Conservation (phyloP, 352 stramenopile species). For the Phytophthora europaea region DNA sequence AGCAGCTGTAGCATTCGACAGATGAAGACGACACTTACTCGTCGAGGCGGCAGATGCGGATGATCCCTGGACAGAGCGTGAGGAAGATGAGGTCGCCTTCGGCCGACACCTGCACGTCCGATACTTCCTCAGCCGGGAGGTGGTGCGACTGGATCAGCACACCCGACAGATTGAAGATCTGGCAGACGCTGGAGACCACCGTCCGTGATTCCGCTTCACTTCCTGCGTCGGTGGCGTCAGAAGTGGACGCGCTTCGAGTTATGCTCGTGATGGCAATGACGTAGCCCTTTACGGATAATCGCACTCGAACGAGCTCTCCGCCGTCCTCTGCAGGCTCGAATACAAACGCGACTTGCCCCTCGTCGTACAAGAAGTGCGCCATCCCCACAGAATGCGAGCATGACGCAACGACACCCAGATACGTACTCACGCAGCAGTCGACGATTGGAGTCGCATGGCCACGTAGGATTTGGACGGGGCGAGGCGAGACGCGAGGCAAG, state of each 20-base stretch:
- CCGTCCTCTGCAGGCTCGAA: conserved; percentile 46
- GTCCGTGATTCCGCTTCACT: conserved; percentile 10
- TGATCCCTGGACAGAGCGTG: conserved; percentile 51
- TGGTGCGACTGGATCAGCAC: conserved; percentile 58
- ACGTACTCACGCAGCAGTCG: conserved; percentile 76
- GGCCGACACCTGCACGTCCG: conserved; percentile 61
- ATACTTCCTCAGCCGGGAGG: conserved; percentile 59
- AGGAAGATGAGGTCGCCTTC: conserved; percentile 84
- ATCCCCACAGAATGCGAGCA: conserved; percentile 65
- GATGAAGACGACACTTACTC: conserved; percentile 61
- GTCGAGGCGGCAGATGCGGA: conserved; percentile 81
- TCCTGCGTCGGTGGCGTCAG: neutral
- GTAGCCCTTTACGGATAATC: conserved; percentile 70
- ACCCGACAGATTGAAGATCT: conserved; percentile 80
- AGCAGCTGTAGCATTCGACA: neutral
- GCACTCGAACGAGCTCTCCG: conserved; percentile 55
- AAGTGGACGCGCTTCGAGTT: neutral
- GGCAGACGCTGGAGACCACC: conserved; percentile 50
- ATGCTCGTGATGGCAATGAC: conserved; percentile 57
- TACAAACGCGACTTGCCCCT: conserved; percentile 78
- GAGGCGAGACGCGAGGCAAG: conserved; percentile 72
- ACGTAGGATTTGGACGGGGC: conserved; percentile 71
- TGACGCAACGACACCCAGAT: conserved; percentile 71
- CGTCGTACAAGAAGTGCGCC: conserved; percentile 79
- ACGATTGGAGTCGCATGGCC: conserved; percentile 61